Conservation (phyloP, 2,329 filamentous ascomycete species). For the Monilinia laxa region DNA sequence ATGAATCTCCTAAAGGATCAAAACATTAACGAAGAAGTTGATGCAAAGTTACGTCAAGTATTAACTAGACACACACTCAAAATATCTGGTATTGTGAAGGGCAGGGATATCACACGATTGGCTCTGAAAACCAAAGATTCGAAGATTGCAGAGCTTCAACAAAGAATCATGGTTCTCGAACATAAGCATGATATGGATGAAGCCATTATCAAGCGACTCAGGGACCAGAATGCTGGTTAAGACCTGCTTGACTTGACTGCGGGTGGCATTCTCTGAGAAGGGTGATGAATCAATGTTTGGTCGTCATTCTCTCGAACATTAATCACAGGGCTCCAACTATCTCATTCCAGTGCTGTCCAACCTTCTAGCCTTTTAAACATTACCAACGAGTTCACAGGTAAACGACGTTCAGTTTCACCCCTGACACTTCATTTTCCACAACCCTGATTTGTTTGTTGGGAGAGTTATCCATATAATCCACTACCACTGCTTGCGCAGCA, state of each 20-base stretch:
- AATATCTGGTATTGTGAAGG: slow-evolving; percentile 60
- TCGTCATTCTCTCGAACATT: not conserved
- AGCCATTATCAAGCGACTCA: slow-evolving; percentile 42
- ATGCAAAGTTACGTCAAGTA: slow-evolving; percentile 44
- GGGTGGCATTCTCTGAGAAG: no score
- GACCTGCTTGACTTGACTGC: not conserved
- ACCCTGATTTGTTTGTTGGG: not conserved
- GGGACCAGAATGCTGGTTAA: slow-evolving; percentile 15
- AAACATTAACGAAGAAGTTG: slow-evolving; percentile 43
- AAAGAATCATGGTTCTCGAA: slow-evolving; percentile 59
- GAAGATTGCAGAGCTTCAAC: slow-evolving; percentile 62
- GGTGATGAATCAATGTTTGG: not conserved
- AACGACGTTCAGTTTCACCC: no score
- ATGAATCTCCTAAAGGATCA: slow-evolving; percentile 50
- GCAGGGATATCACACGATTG: slow-evolving; percentile 64
- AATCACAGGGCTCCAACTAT: not conserved
- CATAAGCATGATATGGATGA: slow-evolving; percentile 55
- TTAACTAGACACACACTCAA: slow-evolving; percentile 58
- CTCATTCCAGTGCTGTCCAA: not conserved
- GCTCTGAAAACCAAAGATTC: slow-evolving; percentile 64
- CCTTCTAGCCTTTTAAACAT: not conserved
- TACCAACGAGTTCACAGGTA: not conserved
- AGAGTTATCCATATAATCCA: not conserved
- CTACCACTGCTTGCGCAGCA: no score
- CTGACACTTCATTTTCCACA: no score